phyloP scores from a whole-genome alignment of 495 filamentous ascomycete species.

The Penicillium psychrofluorescens region DNA sequence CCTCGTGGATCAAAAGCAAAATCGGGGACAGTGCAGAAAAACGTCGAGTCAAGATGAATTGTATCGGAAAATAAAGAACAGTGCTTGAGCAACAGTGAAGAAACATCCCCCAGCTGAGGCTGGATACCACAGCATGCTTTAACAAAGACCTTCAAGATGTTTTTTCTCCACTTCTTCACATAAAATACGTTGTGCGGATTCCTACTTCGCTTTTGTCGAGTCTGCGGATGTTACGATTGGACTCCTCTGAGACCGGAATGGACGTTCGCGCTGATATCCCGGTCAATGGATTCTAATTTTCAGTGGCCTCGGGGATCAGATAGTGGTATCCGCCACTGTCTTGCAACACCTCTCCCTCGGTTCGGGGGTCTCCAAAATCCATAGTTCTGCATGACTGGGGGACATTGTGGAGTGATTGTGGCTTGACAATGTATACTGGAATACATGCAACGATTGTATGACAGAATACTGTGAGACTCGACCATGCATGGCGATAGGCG shows the following conservation, averaged over 20 bases:
- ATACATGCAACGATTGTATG: slow-evolving; percentile 17
- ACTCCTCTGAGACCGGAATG: slow-evolving; percentile 8
- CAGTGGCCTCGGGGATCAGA: slow-evolving; percentile 9
- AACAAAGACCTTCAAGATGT: slow-evolving; percentile 1
- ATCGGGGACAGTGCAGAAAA: neutral
- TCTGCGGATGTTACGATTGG: neutral
- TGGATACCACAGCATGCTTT: slow-evolving; percentile 3
- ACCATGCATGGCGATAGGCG: slow-evolving; percentile 2
- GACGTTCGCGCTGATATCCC: slow-evolving; percentile 11
- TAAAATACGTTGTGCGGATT: slow-evolving; percentile 1
- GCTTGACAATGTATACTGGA: slow-evolving; percentile 10
- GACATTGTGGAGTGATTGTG: slow-evolving; percentile 8
- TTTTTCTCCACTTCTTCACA: neutral
- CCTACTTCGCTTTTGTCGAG: neutral
- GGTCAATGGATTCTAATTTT: slow-evolving; percentile 13
- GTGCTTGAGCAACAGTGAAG: neutral
- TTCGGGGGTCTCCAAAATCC: slow-evolving; percentile 7
- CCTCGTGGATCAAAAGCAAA: neutral
- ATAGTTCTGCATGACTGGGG: slow-evolving; percentile 9
- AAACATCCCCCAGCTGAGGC: neutral
- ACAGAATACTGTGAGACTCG: slow-evolving; percentile 10
- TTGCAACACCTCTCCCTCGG: slow-evolving; percentile 4
- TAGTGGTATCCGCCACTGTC: slow-evolving; percentile 5
- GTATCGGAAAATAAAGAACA: neutral
- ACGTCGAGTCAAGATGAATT: slow-evolving; percentile 3